These are phyloP conservation scores for Posidonia oceanica DNA, from an alignment of 116 monocot species.

Conservation along the genomic window DNA sequence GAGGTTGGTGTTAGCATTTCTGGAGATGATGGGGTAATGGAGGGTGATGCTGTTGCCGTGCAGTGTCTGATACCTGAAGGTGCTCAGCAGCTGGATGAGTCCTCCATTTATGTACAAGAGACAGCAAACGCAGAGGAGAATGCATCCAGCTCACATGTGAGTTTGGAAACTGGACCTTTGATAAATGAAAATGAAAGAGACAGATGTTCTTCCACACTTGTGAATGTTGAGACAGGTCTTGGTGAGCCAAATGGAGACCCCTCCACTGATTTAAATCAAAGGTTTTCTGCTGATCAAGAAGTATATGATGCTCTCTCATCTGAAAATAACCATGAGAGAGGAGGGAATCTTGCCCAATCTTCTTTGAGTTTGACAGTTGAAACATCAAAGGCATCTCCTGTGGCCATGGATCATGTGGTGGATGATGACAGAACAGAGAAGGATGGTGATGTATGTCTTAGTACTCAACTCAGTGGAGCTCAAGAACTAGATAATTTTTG, in stretches of 20 bases:
- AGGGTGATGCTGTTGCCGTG: not conserved
- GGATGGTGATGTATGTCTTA: constrained; percentile 1
- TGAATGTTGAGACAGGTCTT: not conserved
- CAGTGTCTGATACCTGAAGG: not conserved
- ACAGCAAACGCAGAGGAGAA: not conserved
- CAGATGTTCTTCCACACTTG: not conserved
- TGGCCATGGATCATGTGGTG: not conserved
- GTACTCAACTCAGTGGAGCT: constrained; percentile 9
- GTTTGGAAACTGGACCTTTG: not conserved
- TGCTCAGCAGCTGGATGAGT: not conserved
- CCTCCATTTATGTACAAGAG: not conserved
- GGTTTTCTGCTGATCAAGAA: not conserved
- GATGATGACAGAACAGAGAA: not conserved
- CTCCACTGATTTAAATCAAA: not conserved
- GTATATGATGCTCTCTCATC: not conserved
- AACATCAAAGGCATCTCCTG: not conserved
- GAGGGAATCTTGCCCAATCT: not conserved
- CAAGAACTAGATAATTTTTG: constrained; percentile 8
- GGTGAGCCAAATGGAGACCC: not conserved
- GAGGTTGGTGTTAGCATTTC: not conserved
- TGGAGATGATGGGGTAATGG: not conserved
- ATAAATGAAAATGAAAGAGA: not conserved
- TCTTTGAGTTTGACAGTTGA: not conserved
- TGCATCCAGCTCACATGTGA: not conserved
- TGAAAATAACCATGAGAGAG: not conserved